These are phyloP conservation scores for Trichosporon faecale DNA, from an alignment of 1,284 basidiomycete genomes.

Conservation along the genomic window DNA sequence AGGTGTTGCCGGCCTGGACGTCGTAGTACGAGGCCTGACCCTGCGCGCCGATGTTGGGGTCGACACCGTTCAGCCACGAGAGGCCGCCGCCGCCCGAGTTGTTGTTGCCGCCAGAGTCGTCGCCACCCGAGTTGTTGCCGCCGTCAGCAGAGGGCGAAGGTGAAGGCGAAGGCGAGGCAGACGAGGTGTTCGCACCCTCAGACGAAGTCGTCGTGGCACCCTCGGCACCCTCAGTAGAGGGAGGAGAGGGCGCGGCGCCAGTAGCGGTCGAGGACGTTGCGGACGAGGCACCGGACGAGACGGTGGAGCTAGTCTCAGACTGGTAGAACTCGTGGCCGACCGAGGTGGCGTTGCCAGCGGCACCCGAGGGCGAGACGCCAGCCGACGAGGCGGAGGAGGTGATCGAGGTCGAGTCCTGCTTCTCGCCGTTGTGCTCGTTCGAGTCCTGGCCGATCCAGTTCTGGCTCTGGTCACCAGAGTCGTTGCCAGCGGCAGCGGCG, in stretches of 20 bases:
- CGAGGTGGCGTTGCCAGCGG: neutral
- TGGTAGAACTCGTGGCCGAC: neutral
- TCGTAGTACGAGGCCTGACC: neutral
- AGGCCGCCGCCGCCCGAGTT: slow-evolving; percentile 6
- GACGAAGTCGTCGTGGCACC: neutral
- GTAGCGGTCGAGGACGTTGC: neutral
- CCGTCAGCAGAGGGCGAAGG: neutral
- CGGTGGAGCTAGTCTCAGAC: neutral
- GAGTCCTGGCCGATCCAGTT: neutral
- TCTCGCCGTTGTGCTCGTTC: neutral
- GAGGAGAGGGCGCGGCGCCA: neutral
- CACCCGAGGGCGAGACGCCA: neutral
- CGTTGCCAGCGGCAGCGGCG: no score
- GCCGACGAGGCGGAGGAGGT: neutral
- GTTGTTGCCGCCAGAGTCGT: neutral
- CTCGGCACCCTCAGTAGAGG: neutral
- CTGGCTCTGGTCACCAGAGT: neutral
- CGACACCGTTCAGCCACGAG: slow-evolving; percentile 4
- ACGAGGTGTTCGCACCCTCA: neutral
- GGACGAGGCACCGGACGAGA: neutral
- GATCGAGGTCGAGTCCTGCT: neutral
- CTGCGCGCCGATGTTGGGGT: neutral
- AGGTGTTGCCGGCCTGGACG: neutral
- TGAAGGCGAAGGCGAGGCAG: neutral
- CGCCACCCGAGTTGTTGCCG: neutral